Base-by-base conservation (phyloP, 1,139 yeast species). In the Pichiaceae sp. region DNA sequence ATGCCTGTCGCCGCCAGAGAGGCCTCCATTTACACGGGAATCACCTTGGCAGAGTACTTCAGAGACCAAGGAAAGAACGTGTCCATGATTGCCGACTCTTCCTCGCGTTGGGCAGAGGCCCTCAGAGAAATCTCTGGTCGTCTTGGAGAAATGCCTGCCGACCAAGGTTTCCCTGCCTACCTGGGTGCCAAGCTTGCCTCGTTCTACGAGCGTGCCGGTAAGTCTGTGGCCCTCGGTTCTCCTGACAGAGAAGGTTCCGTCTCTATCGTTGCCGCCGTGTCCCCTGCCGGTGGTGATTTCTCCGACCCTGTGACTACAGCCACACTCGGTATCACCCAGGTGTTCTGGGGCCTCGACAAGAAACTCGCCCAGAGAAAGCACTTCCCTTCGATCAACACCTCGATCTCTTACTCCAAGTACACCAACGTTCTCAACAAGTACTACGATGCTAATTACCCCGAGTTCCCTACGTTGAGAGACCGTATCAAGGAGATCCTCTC, bases 1-100 rank as follows among this genome's bases (percentile, higher is more conserved):
- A 91, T 91, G 99, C 99, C 99, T 40, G 99, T 91, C 54, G 99
- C 99, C 44, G 98, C 98, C 18, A 83, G 99, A 76, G 99, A 91
- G 68, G 99, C 99, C 33, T 91, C 98, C 31, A 91, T 91, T 59
- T 91, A 91, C 67, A 91, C 99, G 25, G 98, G 99, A 74, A 91
- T 91, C 56, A 91, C 99, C 5, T 70, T 91, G 52, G 96, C 98
- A 37, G 99, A 91, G 67, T 91, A 91, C 66, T 91, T 91, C 78
- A 86, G 99, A 75, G 99, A 91, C 71, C 98, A 91, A 72, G 99
- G 99, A 70, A 91, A 91, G 73, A 72, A 93, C 59, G 97, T 91
- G 46, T 79, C 97, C 32, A 91, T 91, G 97, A 91, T 91, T 82
- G 99, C 99, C 43, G 99, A 91, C 64, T 91, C 98, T 6, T 89